Conservation (phyloP, 176 grass and related monocot genomes). For the Ensete glaucum region DNA sequence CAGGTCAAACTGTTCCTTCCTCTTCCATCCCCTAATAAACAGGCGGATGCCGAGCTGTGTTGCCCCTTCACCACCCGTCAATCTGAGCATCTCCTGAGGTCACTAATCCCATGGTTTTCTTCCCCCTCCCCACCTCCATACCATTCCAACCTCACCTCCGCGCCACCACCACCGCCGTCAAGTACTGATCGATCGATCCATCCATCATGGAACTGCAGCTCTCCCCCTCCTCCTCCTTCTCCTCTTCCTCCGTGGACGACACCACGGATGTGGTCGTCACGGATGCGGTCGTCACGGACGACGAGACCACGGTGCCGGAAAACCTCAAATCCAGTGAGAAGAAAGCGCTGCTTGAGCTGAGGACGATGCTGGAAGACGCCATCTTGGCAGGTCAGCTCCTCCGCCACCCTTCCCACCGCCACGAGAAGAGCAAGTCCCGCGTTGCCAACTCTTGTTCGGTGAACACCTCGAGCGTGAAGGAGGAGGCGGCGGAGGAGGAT, state of each 20-base stretch:
- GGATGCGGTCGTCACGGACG: background rate
- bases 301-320: background rate
- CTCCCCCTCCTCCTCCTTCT: background rate
- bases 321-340: conserved; percentile 7
- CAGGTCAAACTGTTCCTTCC: background rate
- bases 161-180: too few relatives aligned
- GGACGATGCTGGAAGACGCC: background rate
- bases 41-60: background rate
- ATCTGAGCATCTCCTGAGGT: background rate
- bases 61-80: background rate
- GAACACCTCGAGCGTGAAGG: background rate
- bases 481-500: conserved; percentile 13
- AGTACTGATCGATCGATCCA: too few relatives aligned
- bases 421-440: background rate
- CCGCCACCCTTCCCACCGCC: background rate
- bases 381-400: background rate
- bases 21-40: background rate
- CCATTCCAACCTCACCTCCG: background rate
- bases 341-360: background rate
- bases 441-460: background rate
- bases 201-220: too few relatives aligned
- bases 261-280: background rate
- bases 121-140: background rate
- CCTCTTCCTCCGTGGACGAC: background rate
- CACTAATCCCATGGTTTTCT: background rate